Evolutionary conservation across 108 stramenopile species (phyloP), one percentile per base, ranked within the genome.

Genomic region (Phaeodactylum tricornutum): DNA sequence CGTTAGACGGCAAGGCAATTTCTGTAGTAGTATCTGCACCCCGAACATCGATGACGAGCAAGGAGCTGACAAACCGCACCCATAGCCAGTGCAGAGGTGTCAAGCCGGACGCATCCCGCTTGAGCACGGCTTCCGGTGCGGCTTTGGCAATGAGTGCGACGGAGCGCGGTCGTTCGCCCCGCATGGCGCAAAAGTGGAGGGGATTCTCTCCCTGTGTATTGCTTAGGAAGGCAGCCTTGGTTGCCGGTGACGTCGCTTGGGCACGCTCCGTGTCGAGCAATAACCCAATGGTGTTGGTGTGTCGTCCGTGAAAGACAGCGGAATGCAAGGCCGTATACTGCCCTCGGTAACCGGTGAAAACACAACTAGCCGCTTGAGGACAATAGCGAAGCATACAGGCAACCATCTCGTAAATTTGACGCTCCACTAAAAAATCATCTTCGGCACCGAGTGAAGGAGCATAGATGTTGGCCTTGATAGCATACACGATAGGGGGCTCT

Each of bases 11-110:
- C 19, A 37, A n/a, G 9, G 14, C 3, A 1, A 23, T 24, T 6
- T 2, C 8, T 17, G 21, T 14, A n/a, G 41, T 34, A 16, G 0
- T 23, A 50, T 48, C 32, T 49, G 32, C 29, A 43, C 51, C 67
- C 9, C 59, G 47, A 11, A 55, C 56, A 32, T 76, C 75, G 21
- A 76, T 33, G 27, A 72, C 62, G 9, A 77, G 61, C 25, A 84
- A 35, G 4, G 62, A 60, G 48, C 74, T 74, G 4, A 85, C 76
- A 55, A 75, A 85, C 32, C 83, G 62, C 6, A 80, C 61, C 78
- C 76, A 80, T 11, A 85, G 57, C 83, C 83, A 85, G 40, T 77
- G 79, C 46, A 78, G 20, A 8, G 83, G 83, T n/a, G 79, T 85
- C 9, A 77, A 47, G 14, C 83, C 83, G 2, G 72, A 57, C 16